phyloP scores from a whole-genome alignment of 1,139 yeast species.

The Eremothecium cymbalariae region DNA sequence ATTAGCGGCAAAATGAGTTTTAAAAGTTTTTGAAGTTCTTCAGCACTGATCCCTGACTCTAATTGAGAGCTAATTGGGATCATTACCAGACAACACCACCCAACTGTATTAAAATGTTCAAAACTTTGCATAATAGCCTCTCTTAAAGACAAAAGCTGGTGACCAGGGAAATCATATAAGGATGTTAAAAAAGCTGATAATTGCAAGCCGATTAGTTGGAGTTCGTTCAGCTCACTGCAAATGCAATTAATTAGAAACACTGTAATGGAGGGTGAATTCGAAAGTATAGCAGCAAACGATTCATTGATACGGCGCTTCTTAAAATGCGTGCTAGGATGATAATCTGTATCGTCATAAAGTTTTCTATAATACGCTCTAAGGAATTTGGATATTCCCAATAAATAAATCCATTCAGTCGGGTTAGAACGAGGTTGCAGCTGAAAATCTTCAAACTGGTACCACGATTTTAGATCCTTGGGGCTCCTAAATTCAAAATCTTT shows the following conservation, averaged over 20 bases:
- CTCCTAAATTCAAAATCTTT: constrained; percentile 10
- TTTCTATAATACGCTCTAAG: constrained; percentile 15
- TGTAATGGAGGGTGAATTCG: constrained; percentile 13
- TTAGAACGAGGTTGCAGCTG: constrained; percentile 11
- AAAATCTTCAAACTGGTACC: constrained; percentile 19
- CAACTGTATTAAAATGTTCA: constrained; percentile 25
- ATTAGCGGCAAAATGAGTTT: constrained; percentile 24
- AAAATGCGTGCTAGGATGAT: constrained; percentile 13
- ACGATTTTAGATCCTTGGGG: constrained; percentile 3
- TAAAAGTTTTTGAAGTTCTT: background rate
- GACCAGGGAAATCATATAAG: constrained; percentile 6
- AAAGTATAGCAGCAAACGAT: constrained; percentile 12
- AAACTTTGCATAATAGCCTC: constrained; percentile 14
- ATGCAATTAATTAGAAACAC: constrained; percentile 19
- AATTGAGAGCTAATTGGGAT: constrained; percentile 29
- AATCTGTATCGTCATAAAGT: background rate
- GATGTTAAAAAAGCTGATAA: constrained; percentile 16
- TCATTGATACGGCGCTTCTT: constrained; percentile 19
- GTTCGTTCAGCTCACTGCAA: constrained; percentile 7
- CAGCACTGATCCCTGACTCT: constrained; percentile 9
- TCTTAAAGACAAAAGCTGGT: constrained; percentile 9
- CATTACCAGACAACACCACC: constrained; percentile 37
- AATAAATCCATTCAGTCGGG: constrained; percentile 17
- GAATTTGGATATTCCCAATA: constrained; percentile 16
- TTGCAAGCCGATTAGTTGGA: constrained; percentile 18